Evolutionary conservation across 768 basidiomycete genomes (phyloP).

Genomic region (Mycena haematopus): DNA sequence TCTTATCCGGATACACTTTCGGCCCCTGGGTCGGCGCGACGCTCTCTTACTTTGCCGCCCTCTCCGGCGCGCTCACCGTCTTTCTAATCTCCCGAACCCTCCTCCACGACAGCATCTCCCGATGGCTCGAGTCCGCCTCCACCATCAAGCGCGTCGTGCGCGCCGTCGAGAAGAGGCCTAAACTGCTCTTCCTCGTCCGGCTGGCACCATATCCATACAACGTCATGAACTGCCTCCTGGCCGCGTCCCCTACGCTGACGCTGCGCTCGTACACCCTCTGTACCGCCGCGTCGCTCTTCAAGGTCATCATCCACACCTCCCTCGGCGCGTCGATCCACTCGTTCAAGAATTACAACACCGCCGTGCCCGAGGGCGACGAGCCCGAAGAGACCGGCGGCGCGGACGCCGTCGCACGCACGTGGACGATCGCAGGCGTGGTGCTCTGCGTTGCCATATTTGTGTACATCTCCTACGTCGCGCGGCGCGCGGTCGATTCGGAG

Average conservation of each 20-base stretch:
- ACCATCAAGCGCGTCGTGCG: slow-evolving; percentile 82
- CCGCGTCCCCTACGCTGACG: slow-evolving; percentile 83
- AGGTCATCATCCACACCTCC: slow-evolving; percentile 89
- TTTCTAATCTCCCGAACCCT: slow-evolving; percentile 81
- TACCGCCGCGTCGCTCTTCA: slow-evolving; percentile 86
- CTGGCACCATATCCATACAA: slow-evolving; percentile 94
- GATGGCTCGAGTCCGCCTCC: slow-evolving; percentile 72
- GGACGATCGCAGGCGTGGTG: slow-evolving; percentile 71
- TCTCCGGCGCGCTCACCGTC: slow-evolving; percentile 83
- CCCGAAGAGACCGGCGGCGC: slow-evolving; percentile 50
- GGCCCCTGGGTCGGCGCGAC: slow-evolving; percentile 84
- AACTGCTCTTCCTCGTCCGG: slow-evolving; percentile 89
- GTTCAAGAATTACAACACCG: slow-evolving; percentile 71
- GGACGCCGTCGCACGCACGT: slow-evolving; percentile 59
- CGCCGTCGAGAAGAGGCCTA: slow-evolving; percentile 87
- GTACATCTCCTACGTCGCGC: slow-evolving; percentile 83
- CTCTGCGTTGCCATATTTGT: slow-evolving; percentile 79
- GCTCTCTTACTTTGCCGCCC: slow-evolving; percentile 87
- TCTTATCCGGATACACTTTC: slow-evolving; percentile 90
- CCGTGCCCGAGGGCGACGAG: slow-evolving; percentile 39
- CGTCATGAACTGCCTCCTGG: slow-evolving; percentile 93
- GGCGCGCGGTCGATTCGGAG: slow-evolving; percentile 62
- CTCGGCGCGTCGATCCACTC: slow-evolving; percentile 86
- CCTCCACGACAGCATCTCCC: slow-evolving; percentile 72
- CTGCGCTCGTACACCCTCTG: slow-evolving; percentile 79